Evolutionary conservation across 129 eudicot genomes (phyloP).

Genomic region (Apium graveolens): DNA sequence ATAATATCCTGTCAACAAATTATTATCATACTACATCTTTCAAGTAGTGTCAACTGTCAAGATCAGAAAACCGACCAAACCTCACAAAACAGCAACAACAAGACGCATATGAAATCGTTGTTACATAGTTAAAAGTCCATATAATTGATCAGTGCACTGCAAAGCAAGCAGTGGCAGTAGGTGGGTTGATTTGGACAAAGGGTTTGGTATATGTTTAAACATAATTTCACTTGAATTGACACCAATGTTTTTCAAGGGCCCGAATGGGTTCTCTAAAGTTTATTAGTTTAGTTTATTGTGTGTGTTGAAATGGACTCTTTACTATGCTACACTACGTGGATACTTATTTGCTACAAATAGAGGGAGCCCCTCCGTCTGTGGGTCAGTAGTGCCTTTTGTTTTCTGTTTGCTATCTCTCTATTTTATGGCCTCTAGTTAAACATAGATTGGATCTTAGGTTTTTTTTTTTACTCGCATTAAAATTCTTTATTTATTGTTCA

Average conservation of each 20-base stretch:
- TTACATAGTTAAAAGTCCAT: neutral
- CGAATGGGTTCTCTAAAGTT: neutral
- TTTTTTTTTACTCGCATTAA: neutral
- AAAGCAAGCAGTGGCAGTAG: neutral
- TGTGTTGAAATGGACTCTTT: conserved; percentile 2
- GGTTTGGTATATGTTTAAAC: neutral
- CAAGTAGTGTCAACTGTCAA: neutral
- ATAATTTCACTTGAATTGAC: conserved; percentile 7
- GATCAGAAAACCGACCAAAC: neutral
- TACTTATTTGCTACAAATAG: neutral
- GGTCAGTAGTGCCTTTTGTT: neutral
- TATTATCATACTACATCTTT: too few species aligned
- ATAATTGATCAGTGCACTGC: neutral
- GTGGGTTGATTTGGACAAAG: neutral
- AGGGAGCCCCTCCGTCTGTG: neutral
- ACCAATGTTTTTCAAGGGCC: neutral
- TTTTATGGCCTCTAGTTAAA: neutral
- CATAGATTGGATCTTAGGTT: neutral
- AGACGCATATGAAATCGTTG: neutral
- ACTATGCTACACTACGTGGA: conserved; percentile 1
- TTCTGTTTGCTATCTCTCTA: neutral
- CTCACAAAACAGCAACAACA: neutral
- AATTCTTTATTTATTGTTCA: neutral
- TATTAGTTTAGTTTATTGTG: neutral
- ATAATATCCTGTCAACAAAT: too few species aligned